These are phyloP conservation scores for Stagonosporopsis rhizophila DNA, from an alignment of 2,329 filamentous ascomycete species.

Conservation along the genomic window DNA sequence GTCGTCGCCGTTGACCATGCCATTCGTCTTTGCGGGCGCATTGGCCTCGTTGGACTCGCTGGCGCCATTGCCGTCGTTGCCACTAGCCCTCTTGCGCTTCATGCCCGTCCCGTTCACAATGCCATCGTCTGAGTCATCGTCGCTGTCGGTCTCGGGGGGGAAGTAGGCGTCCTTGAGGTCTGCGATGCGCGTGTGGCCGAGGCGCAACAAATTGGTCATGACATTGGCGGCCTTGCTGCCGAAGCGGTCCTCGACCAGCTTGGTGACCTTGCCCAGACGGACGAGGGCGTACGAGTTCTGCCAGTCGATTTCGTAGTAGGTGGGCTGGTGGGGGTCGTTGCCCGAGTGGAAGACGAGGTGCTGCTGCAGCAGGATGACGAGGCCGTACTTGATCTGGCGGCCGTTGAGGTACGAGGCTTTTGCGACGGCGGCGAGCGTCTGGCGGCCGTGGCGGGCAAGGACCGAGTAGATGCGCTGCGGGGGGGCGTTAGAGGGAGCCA, in stretches of 20 bases:
- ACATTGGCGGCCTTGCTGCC: constrained; percentile 77
- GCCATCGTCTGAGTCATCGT: constrained; percentile 44
- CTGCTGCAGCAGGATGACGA: constrained; percentile 86
- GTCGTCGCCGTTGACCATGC: constrained; percentile 14
- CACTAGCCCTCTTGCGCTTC: constrained; percentile 35
- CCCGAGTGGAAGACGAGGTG: constrained; percentile 80
- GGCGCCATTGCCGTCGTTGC: constrained; percentile 30
- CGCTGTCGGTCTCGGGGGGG: constrained; percentile 39
- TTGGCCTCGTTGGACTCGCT: too few relatives aligned
- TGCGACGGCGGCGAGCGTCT: constrained; percentile 72
- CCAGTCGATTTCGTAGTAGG: constrained; percentile 85
- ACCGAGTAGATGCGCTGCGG: constrained; percentile 81
- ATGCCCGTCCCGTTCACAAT: constrained; percentile 30
- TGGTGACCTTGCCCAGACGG: constrained; percentile 80
- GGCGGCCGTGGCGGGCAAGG: constrained; percentile 79
- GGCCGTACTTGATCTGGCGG: constrained; percentile 79
- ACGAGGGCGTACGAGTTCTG: constrained; percentile 81
- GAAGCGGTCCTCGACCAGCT: constrained; percentile 75
- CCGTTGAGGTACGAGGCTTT: constrained; percentile 75
- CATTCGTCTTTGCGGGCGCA: constrained; percentile 22
- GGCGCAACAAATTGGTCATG: constrained; percentile 74
- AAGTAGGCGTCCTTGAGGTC: constrained; percentile 72
- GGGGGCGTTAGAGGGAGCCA: neutral
- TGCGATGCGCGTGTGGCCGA: constrained; percentile 77
- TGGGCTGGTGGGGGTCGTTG: constrained; percentile 65